Evolutionary conservation across 805 yeast species (phyloP).

Genomic region (Millerozyma miso): DNA sequence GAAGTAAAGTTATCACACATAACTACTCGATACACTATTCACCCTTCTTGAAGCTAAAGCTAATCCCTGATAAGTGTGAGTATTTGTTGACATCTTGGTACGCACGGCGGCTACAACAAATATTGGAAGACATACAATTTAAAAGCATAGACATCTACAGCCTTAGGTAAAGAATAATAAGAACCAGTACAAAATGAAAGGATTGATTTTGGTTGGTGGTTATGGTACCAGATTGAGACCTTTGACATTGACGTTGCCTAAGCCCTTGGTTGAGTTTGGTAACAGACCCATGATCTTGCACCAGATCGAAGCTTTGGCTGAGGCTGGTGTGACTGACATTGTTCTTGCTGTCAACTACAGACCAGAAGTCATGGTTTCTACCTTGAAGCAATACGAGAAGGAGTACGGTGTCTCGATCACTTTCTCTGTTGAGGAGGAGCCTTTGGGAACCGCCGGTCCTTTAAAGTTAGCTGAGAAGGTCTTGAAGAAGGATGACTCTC

Average conservation of each 20-base stretch:
- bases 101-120: background rate
- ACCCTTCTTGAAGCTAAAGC: background rate
- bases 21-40: background rate
- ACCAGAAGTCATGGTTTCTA: slow-evolving; percentile 98
- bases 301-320: slow-evolving; percentile 96
- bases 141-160: background rate
- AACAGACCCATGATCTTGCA: slow-evolving; percentile 99
- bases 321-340: slow-evolving; percentile 98
- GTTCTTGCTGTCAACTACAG: slow-evolving; percentile 98
- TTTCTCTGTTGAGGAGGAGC: slow-evolving; percentile 98
- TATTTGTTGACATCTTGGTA: background rate
- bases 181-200: slow-evolving; percentile 60
- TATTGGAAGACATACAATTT: background rate
- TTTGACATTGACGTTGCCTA: slow-evolving; percentile 88
- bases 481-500: slow-evolving; percentile 89
- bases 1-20: background rate
- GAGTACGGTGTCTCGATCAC: slow-evolving; percentile 93
- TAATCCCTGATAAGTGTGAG: background rate
- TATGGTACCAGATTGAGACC: slow-evolving; percentile 99
- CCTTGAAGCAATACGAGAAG: slow-evolving; percentile 89
- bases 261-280: slow-evolving; percentile 96
- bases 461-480: slow-evolving; percentile 93
- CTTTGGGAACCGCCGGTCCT: slow-evolving; percentile 99
- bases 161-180: background rate
- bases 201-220: slow-evolving; percentile 97